A percentile compares a stretch with the other conserved stretches of the same genome.
Evolutionary conservation across 2,329 filamentous ascomycete species (phyloP).

Genomic region (Microthyrium microscopicum): DNA sequence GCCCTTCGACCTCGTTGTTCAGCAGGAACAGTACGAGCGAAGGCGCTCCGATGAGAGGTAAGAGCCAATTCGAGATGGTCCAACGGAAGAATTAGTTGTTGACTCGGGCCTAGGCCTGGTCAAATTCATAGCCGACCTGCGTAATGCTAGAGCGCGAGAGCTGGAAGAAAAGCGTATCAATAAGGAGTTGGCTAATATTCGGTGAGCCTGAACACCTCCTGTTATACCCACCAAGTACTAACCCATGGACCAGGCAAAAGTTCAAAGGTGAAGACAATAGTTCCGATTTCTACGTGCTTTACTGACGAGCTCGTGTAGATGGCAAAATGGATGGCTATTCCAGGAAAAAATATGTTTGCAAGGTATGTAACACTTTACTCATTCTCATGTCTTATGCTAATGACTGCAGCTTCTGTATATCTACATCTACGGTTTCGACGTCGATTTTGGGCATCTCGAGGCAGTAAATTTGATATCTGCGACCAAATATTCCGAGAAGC

Average conservation of each 20-base stretch:
- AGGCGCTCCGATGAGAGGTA: no score
- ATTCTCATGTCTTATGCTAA: background rate
- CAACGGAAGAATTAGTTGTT: no score
- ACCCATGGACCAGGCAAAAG: slow-evolving; percentile 49
- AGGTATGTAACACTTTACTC: no score
- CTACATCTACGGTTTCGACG: slow-evolving; percentile 97
- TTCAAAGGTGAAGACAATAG: slow-evolving; percentile 50
- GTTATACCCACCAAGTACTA: slow-evolving; percentile 12
- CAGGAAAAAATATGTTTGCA: slow-evolving; percentile 99
- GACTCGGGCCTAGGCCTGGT: no score
- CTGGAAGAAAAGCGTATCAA: slow-evolving; percentile 98
- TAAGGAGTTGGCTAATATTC: slow-evolving; percentile 96
- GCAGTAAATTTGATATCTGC: slow-evolving; percentile 95
- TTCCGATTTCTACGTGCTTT: slow-evolving; percentile 7
- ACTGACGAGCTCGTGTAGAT: slow-evolving; percentile 30
- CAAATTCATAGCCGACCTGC: slow-evolving; percentile 92
- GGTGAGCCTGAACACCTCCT: slow-evolving; percentile 29
- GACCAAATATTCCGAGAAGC: slow-evolving; percentile 96
- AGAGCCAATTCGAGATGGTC: no score
- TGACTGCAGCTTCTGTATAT: slow-evolving; percentile 65
- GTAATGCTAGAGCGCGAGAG: slow-evolving; percentile 88
- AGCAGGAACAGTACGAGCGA: no score
- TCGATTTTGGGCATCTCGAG: slow-evolving; percentile 96
- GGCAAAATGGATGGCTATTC: slow-evolving; percentile 89
- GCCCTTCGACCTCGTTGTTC: no score